These are phyloP conservation scores for Blastocystis sp. DNA, from an alignment of 352 stramenopile genomes.

Conservation along the genomic window DNA sequence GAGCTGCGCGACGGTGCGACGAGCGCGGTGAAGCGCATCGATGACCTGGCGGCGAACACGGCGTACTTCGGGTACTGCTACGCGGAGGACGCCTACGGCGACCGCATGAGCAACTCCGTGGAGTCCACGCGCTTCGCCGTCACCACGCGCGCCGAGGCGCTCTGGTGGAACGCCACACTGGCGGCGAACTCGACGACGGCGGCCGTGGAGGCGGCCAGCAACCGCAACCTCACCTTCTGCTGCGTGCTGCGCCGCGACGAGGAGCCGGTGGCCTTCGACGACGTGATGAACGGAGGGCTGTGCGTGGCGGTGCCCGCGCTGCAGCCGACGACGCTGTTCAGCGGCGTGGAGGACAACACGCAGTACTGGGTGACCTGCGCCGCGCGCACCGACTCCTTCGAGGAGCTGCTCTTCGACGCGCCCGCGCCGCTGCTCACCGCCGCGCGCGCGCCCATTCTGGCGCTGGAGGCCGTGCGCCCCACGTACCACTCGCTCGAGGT, in stretches of 20 bases:
- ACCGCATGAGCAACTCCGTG: conserved; percentile 10
- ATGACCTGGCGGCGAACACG: neutral
- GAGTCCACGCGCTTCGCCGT: neutral
- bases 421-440: neutral
- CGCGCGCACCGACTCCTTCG: conserved; percentile 11
- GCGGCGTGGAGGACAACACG: neutral
- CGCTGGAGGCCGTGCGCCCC: neutral
- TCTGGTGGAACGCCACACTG: neutral
- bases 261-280: neutral
- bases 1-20: conserved; percentile 15
- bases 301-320: neutral
- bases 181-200: conserved; percentile 2
- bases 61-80: conserved; percentile 64
- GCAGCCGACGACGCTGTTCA: neutral
- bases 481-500: conserved; percentile 8
- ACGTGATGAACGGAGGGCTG: neutral
- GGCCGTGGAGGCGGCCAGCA: neutral
- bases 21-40: neutral
- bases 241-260: neutral
- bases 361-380: conserved; percentile 13
- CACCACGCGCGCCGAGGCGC: neutral
- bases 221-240: conserved; percentile 25
- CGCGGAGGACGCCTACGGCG: conserved; percentile 40
- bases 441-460: neutral
- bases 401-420: neutral